phyloP scores from a whole-genome alignment of 306 rosid genomes.

The Inga leiocalycina region DNA sequence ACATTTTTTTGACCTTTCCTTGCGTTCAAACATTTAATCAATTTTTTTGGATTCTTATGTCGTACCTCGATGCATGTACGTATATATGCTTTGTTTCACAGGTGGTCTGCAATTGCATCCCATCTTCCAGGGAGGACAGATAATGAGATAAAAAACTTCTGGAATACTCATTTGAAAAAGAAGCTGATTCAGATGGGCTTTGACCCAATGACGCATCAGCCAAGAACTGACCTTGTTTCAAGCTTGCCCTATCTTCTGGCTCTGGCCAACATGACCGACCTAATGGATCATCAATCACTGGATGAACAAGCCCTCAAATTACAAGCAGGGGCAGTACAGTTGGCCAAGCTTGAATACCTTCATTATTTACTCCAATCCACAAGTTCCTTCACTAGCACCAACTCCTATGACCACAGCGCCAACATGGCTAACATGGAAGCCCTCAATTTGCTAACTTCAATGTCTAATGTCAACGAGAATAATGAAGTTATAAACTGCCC shows the following conservation, averaged over 20 bases:
- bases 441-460: conserved; percentile 41
- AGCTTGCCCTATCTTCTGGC: conserved; percentile 65
- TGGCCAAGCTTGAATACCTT: conserved; percentile 62
- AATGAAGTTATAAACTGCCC: conserved; percentile 29
- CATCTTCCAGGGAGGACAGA: conserved; percentile 80
- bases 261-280: conserved; percentile 62
- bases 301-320: conserved; percentile 54
- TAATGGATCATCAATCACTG: conserved; percentile 45
- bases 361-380: conserved; percentile 57
- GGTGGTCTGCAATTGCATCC: conserved; percentile 88
- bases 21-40: not conserved
- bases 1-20: not conserved
- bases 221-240: conserved; percentile 79
- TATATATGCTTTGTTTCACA: conserved; percentile 6
- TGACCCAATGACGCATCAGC: conserved; percentile 91
- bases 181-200: conserved; percentile 86
- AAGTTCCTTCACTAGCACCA: conserved; percentile 28
- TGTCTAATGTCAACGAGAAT: conserved; percentile 39
- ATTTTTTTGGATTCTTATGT: not conserved
- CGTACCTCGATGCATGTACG: not conserved
- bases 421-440: conserved; percentile 40
- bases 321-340: conserved; percentile 57
- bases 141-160: conserved; percentile 83
- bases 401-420: conserved; percentile 48
- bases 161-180: conserved; percentile 87